phyloP scores from a whole-genome alignment of 1,284 basidiomycete genomes.

The Gomphus sp. region DNA sequence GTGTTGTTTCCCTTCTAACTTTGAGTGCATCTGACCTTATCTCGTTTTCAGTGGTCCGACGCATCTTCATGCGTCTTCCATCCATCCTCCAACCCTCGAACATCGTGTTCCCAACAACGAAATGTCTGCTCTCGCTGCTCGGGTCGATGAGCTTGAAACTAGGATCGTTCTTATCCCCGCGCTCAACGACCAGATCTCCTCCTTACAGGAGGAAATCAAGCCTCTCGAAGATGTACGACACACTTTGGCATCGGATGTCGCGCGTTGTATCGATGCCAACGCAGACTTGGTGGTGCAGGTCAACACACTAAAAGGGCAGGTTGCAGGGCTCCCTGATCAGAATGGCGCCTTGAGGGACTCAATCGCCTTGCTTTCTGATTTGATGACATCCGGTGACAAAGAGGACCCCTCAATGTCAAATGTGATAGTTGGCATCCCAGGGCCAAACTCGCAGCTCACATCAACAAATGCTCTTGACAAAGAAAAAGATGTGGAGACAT shows the following conservation, averaged over 20 bases:
- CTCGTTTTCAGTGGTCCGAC: too few relatives aligned
- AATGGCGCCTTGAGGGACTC: background rate
- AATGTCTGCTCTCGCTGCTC: too few relatives aligned
- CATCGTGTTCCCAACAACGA: too few relatives aligned
- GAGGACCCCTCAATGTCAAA: background rate
- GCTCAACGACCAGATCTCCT: too few relatives aligned
- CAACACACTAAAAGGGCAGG: background rate
- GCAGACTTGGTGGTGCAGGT: background rate
- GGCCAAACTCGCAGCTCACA: background rate
- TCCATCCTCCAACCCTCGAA: too few relatives aligned
- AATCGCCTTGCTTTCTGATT: background rate
- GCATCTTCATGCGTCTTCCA: too few relatives aligned
- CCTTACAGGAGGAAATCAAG: background rate
- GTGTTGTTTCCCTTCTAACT: too few relatives aligned
- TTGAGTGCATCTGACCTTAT: too few relatives aligned
- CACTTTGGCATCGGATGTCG: background rate
- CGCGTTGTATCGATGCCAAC: background rate
- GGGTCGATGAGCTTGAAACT: too few relatives aligned
- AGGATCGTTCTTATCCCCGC: too few relatives aligned
- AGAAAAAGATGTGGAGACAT: too few relatives aligned
- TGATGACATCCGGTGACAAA: background rate
- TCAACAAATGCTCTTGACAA: background rate
- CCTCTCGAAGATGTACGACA: background rate
- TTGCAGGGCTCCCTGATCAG: background rate
- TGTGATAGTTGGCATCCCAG: background rate